phyloP scores from a whole-genome alignment of 345 rosid species.

The Microthlaspi erraticum region DNA sequence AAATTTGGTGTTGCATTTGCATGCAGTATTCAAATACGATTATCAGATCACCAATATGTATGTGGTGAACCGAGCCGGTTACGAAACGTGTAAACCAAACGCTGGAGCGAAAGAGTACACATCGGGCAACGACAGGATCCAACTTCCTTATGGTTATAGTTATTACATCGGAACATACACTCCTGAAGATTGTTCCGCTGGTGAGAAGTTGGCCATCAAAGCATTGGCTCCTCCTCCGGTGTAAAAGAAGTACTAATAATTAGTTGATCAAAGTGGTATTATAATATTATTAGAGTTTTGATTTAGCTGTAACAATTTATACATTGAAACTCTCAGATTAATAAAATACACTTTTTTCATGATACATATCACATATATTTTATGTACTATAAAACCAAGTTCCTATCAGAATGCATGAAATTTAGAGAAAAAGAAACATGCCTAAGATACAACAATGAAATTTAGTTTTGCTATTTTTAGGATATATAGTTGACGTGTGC shows the following conservation, averaged over 20 bases:
- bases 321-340: neutral
- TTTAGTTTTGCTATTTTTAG: no score
- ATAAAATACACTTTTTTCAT: no score
- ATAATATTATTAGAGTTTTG: no score
- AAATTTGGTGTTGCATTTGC: neutral
- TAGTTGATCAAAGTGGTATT: neutral
- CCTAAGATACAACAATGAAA: no score
- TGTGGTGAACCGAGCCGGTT: constrained; percentile 27
- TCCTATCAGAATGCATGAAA: no score
- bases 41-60: neutral
- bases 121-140: constrained; percentile 14
- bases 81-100: constrained; percentile 19
- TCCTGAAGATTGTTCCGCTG: constrained; percentile 6
- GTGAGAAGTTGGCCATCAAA: constrained; percentile 30
- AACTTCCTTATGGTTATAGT: constrained; percentile 15
- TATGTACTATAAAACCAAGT: no score
- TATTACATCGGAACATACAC: constrained; percentile 21
- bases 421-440: no score
- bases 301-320: neutral
- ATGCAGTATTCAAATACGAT: constrained; percentile 25
- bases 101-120: neutral
- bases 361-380: no score
- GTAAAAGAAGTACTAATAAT: neutral
- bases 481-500: no score
- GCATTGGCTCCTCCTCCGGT: constrained; percentile 19